Base-by-base conservation (phyloP, 495 filamentous ascomycete genomes). In the Aspergillus mulundensis region DNA sequence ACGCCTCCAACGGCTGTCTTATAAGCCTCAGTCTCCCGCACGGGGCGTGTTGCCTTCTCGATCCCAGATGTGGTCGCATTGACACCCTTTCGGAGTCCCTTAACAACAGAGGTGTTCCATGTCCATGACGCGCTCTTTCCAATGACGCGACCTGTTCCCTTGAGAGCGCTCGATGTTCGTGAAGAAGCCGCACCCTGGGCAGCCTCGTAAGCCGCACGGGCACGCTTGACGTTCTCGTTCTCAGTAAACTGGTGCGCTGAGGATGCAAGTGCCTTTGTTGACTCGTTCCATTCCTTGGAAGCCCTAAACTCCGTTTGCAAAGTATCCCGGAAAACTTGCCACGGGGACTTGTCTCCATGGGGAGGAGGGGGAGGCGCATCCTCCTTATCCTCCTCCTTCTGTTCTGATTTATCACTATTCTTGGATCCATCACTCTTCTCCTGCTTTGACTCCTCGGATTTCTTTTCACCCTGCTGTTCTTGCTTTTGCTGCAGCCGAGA, bases 261-360 rank as follows among this genome's bases (percentile, higher is more conserved):
- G 36, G 88, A 87, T 12, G 90, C 90, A 11, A 98, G 81, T 50
- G 91, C 90, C 69, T 97, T 97, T 16, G 92, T 98, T 41, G 90
- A 95, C 62, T 98, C 94, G 64, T 97, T 94, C 94, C 95, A 98
- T 71, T 98, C 94, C 68, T 97, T 95, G 16, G 94, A 97, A 24
- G 91, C 88, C 67, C 96, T 92, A 73, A 98, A 94, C 67, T 97
- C 94, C 48, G 79, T 77, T 64, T 89, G 84, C 69, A 98, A 83
- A 51, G 94, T 98, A 62, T 98, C 94, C 57, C 90, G 88, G 78
- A 98, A 98, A 38, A 98, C 94, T 71, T 96, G 90, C 89, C 94
- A 96, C 30, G 94, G 94, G 7, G 93, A 89, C 76, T 98, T 98
- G 73, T 95, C 90, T 57, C 94, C 95, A 63, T 98, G 95, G 7